phyloP scores from a whole-genome alignment of 306 rosid species.

The Betula pendula region DNA sequence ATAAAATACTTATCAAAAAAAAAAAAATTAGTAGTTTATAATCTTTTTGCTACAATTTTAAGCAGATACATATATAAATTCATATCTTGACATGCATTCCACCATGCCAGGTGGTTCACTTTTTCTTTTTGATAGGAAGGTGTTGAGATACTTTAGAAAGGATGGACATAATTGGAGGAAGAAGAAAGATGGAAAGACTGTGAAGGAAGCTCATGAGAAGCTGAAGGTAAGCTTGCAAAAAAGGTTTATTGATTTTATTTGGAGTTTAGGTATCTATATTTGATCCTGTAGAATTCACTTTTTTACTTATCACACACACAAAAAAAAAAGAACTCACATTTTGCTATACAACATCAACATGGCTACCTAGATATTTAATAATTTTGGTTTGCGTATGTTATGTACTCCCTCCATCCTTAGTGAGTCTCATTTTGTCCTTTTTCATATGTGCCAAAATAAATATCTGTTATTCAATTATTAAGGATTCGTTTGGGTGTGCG shows the following conservation, averaged over 20 bases:
- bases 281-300: background rate
- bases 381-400: background rate
- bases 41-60: background rate
- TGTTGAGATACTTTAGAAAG: slow-evolving; percentile 88
- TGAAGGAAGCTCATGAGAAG: slow-evolving; percentile 95
- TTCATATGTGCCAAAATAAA: background rate
- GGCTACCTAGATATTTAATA: background rate
- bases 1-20: too few species aligned
- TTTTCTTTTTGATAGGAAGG: slow-evolving; percentile 84
- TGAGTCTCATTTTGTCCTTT: too few species aligned
- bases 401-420: background rate
- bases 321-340: background rate
- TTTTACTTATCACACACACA: too few species aligned
- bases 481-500: too few species aligned
- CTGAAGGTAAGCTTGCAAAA: slow-evolving; percentile 61
- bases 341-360: background rate
- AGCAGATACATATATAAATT: background rate
- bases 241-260: slow-evolving; percentile 7
- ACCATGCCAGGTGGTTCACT: slow-evolving; percentile 77
- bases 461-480: background rate
- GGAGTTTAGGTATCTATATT: slow-evolving; percentile 10
- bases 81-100: slow-evolving; percentile 28
- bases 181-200: slow-evolving; percentile 89
- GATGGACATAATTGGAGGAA: slow-evolving; percentile 96
- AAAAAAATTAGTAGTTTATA: background rate